Evolutionary conservation across 805 yeast genomes (phyloP).

Genomic region (Candida yuanshanica): DNA sequence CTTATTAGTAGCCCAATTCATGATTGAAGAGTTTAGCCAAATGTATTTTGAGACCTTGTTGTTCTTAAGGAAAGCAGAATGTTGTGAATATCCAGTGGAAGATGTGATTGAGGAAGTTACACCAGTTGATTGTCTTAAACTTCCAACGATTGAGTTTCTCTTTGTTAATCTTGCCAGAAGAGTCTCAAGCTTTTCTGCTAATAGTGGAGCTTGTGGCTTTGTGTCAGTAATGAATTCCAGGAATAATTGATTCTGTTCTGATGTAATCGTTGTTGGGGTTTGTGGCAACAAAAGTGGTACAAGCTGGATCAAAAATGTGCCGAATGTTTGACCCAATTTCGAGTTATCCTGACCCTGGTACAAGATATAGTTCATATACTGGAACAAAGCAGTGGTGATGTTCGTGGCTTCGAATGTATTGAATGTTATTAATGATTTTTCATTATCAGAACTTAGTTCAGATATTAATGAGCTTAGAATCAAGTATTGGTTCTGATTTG

Average conservation of each 20-base stretch:
- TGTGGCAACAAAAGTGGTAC: constrained; percentile 11
- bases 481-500: constrained; percentile 14
- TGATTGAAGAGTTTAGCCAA: constrained; percentile 33
- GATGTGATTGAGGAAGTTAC: constrained; percentile 1
- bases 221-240: constrained; percentile 6
- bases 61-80: constrained; percentile 16
- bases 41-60: constrained; percentile 22
- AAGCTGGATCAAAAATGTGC: constrained; percentile 8
- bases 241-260: constrained; percentile 11
- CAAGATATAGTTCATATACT: constrained; percentile 10
- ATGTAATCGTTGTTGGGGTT: constrained; percentile 2
- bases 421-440: constrained; percentile 7
- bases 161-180: constrained; percentile 9
- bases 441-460: constrained; percentile 9
- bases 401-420: constrained; percentile 15
- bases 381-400: constrained; percentile 5
- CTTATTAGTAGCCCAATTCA: constrained; percentile 29
- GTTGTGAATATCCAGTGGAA: background rate
- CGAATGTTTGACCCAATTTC: constrained; percentile 7
- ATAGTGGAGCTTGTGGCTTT: constrained; percentile 2
- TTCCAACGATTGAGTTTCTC: constrained; percentile 11
- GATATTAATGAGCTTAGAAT: constrained; percentile 13
- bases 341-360: constrained; percentile 1
- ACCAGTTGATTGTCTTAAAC: constrained; percentile 9
- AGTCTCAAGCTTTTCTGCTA: constrained; percentile 14